Base-by-base conservation (phyloP, 2,329 filamentous ascomycete genomes). In the Fusarium lyarnte region DNA sequence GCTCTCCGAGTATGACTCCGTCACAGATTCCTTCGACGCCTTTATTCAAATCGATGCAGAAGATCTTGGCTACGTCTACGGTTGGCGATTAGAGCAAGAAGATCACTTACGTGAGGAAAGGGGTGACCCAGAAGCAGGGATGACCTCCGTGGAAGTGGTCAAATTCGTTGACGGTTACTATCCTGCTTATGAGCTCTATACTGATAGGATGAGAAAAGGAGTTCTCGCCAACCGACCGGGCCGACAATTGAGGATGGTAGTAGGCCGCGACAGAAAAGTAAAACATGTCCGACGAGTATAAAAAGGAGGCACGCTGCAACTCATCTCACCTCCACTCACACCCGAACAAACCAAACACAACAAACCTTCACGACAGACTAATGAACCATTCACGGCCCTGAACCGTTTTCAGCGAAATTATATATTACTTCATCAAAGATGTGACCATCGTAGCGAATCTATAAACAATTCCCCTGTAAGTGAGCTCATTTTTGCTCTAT, bases 31-130 rank as follows among this genome's bases (percentile, higher is more conserved):
- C 23, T 83, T 90, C 35, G 84, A 88, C 58, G 86, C 85, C 13
- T 88, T 90, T 59, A 82, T 90, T 46, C 88, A 90, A 73, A 81
- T 90, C 69, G 87, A 97, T 77, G 92, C 94, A 10, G 88, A 92
- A 74, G 85, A 96, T 73, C 86, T 89, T 8, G 85, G 86, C 55
- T 95, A 90, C 78, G 95, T 97, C 58, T 97, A 97, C 77, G 88
- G 87, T 69, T 97, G 95, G 95, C 89, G 94, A 19, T 84, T 91
- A 74, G 86, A 97, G 82, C 94, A 97, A 82, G 94, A 97, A 82
- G 87, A 88, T 52, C 88, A 88, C 65, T 85, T 97, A 76, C 88
- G 92, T 29, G 84, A 84, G 12, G 82, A 86, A 27, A 92, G 88
- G 72, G 94, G 93, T 13, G 81, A 83, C 47, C 77, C 80, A 25